A percentile compares a stretch with the other conserved stretches of the same genome.
Conservation (phyloP, 108 stramenopile genomes). For the Pseudonitzschia pungens region DNA sequence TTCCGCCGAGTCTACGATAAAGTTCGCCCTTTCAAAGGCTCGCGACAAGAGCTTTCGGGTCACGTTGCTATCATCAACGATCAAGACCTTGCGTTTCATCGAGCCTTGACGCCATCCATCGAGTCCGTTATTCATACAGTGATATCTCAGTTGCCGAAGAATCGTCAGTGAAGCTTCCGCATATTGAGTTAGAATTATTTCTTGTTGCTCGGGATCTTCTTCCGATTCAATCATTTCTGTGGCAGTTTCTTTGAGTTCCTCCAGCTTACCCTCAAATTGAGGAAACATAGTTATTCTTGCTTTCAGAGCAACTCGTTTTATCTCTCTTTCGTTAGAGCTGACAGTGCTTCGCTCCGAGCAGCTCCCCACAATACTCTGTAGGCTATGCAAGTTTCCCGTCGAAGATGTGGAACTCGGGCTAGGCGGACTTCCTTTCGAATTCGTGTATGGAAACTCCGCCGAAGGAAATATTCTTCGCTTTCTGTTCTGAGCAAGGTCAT, state of each 20-base stretch:
- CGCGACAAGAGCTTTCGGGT: conserved; percentile 81
- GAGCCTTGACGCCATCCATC: conserved; percentile 91
- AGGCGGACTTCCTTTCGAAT: conserved; percentile 27
- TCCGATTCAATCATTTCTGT: conserved; percentile 84
- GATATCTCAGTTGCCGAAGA: conserved; percentile 85
- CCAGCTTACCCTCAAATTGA: conserved; percentile 70
- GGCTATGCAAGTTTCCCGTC: conserved; percentile 18
- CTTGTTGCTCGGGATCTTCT: conserved; percentile 75
- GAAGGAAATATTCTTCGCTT: conserved; percentile 14
- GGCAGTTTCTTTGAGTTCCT: conserved; percentile 74
- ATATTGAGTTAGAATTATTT: conserved; percentile 82
- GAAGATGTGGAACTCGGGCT: conserved; percentile 29
- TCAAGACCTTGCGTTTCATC: conserved; percentile 77
- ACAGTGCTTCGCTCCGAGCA: conserved; percentile 32
- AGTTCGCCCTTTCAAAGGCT: conserved; percentile 87
- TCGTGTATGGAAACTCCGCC: neutral
- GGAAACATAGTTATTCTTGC: conserved; percentile 86
- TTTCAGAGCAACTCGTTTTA: conserved; percentile 38
- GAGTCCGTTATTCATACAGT: conserved; percentile 89
- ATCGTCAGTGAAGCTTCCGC: conserved; percentile 88
- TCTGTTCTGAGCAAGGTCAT: neutral
- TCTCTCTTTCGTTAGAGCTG: conserved; percentile 21
- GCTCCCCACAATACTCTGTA: conserved; percentile 24
- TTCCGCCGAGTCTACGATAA: conserved; percentile 87
- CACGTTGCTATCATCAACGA: conserved; percentile 85